These are phyloP conservation scores for Fonsecaea multimorphosa DNA, from an alignment of 2,329 filamentous ascomycete genomes.

Conservation along the genomic window DNA sequence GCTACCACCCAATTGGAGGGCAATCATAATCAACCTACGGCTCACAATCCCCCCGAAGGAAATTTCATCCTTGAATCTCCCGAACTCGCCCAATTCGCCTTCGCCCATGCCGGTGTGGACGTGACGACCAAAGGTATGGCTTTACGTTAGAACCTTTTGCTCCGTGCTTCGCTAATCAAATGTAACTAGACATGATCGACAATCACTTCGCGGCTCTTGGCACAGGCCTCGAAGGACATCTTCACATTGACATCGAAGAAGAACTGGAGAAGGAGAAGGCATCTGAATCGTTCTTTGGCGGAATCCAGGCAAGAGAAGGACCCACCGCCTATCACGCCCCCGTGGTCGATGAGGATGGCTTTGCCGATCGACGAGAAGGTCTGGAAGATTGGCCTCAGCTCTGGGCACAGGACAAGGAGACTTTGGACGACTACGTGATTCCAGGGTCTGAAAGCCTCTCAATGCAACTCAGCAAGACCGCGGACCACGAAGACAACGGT, in stretches of 20 bases:
- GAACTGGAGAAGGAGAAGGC: conserved; percentile 16
- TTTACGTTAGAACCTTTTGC: neutral
- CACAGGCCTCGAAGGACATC: conserved; percentile 8
- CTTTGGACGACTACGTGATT: neutral
- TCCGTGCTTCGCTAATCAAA: neutral
- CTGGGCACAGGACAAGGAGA: conserved; percentile 13
- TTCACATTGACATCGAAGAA: conserved; percentile 1
- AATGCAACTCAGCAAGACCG: conserved; percentile 6
- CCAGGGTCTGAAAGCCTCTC: conserved; percentile 3
- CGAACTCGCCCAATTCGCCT: conserved; percentile 22
- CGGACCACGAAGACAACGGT: conserved; percentile 1
- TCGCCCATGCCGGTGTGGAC: conserved; percentile 24
- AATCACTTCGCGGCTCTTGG: conserved; percentile 17
- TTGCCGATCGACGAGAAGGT: conserved; percentile 14
- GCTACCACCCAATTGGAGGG: neutral
- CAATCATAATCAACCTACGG: neutral
- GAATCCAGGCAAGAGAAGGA: neutral
- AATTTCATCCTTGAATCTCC: conserved; percentile 15
- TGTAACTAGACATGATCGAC: neutral
- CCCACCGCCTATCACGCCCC: conserved; percentile 7
- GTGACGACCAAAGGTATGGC: conserved; percentile 22
- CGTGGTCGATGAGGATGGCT: conserved; percentile 17
- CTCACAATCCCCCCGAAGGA: neutral
- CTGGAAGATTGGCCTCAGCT: conserved; percentile 20
- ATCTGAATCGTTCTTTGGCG: conserved; percentile 10